phyloP scores from a whole-genome alignment of 2,329 filamentous ascomycete species.

The Didymellaceae sp. region DNA sequence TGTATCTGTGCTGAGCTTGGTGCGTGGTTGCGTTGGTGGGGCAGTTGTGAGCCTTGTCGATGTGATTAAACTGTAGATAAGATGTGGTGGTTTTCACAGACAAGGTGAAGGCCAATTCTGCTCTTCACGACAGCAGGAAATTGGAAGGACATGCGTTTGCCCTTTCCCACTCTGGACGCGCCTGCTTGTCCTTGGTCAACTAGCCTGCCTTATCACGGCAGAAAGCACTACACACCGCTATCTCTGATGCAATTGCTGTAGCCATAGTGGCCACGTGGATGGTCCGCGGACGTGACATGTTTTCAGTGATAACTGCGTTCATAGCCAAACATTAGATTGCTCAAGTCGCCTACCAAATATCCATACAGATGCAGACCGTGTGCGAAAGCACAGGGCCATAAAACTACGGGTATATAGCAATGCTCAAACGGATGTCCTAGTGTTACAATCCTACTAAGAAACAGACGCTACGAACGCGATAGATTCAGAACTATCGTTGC shows the following conservation, averaged over 20 bases:
- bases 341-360: conserved; percentile 15
- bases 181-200: conserved; percentile 10
- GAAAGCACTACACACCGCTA: conserved; percentile 29
- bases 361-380: conserved; percentile 19
- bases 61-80: not conserved
- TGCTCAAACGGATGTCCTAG: conserved; percentile 37
- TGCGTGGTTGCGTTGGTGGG: conserved; percentile 18
- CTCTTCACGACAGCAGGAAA: conserved; percentile 8
- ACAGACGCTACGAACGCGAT: conserved; percentile 6
- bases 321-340: conserved; percentile 17
- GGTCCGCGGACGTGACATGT: not conserved
- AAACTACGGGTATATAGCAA: conserved; percentile 51
- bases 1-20: conserved; percentile 3
- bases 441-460: conserved; percentile 21
- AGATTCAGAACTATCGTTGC: conserved; percentile 4
- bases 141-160: conserved; percentile 8
- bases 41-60: conserved; percentile 16
- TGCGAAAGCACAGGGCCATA: conserved; percentile 29
- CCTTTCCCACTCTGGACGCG: conserved; percentile 20
- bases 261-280: conserved; percentile 26
- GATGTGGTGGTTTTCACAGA: conserved; percentile 1
- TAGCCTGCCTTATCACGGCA: conserved; percentile 26
- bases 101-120: conserved; percentile 7
- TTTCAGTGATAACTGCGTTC: not conserved
- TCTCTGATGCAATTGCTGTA: conserved; percentile 23